Evolutionary conservation across 768 basidiomycete species (phyloP), one percentile per base, ranked within the genome.

Genomic region (Amanita jacksonii): DNA sequence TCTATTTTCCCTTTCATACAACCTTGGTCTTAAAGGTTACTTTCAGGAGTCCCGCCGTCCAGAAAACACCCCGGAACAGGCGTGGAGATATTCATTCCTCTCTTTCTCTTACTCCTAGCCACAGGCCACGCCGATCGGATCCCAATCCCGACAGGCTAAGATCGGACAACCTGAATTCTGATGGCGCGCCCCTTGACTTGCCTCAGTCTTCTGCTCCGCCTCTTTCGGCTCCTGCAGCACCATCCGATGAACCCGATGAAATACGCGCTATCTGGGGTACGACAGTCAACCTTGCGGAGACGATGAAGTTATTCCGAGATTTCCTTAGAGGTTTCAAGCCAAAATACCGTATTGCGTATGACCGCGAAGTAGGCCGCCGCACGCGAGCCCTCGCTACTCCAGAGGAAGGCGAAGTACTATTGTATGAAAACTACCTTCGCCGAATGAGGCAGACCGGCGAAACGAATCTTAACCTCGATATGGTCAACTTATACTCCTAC

Each of bases 201-300:
- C 79, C 81, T 8, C 58, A 67, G 16, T 82, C 81, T 3, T 78
- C 74, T 41, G 51, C 54, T 9, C 68, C 67, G 7, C 57, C 55
- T 37, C 74, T 80, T 32, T 85, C 82, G 42, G 85, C 72, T 5
- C 78, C 73, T 12, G 73, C 67, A 22, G 70, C 60, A 1, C 77
- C 75, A 10, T 77, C 75, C 9, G 85, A 83, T 48, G 81, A 83
- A 43, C 83, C 82, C 0, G 86, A 87, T 45, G 87, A 87, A 52
- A 85, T 90, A 40, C 75, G 87, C 43, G 91, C 90, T 18, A 89
- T 99, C 49, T 99, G 96, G 94, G 96, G 96, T 23, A 99, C 96
- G 0, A 93, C 89, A 1, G 92, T 99, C 54, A 86, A 88, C 51
- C 72, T 99, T 20, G 74, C 79, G 3, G 86, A 94, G 59, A 85